Conservation (phyloP, 768 basidiomycete species). For the Naganishia randhawae region DNA sequence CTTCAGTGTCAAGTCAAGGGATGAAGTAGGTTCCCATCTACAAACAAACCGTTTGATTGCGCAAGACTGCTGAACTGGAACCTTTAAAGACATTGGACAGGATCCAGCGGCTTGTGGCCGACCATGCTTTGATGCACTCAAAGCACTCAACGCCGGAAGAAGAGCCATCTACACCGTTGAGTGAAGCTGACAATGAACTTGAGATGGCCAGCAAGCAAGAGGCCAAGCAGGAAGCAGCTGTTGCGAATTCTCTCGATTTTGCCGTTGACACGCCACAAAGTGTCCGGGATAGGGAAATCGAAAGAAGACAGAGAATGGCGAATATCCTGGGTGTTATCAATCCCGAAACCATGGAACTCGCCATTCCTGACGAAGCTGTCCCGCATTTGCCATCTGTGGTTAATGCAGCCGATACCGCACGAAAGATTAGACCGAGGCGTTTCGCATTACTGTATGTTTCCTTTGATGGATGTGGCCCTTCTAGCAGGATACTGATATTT, state of each 20-base stretch:
- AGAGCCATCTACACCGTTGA: background rate
- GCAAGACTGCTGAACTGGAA: conserved; percentile 19
- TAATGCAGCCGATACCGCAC: conserved; percentile 30
- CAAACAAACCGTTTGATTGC: conserved; percentile 16
- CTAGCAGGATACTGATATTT: background rate
- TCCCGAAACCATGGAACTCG: conserved; percentile 11
- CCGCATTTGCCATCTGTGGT: conserved; percentile 45
- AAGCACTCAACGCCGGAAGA: conserved; percentile 9
- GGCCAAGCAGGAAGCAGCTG: conserved; percentile 16
- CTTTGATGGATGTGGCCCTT: background rate
- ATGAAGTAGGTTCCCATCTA: conserved; percentile 50
- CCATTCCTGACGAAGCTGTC: conserved; percentile 42
- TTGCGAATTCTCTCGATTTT: conserved; percentile 17
- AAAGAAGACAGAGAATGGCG: conserved; percentile 11
- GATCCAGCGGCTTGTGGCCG: conserved; percentile 56
- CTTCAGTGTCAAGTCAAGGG: conserved; percentile 52
- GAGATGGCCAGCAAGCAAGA: background rate
- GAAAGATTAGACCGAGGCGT: conserved; percentile 53
- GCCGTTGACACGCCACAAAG: conserved; percentile 13
- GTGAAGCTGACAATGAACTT: conserved; percentile 5
- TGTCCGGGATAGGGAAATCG: background rate
- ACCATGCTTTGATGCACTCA: conserved; percentile 36
- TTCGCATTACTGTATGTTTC: conserved; percentile 57
- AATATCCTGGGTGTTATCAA: conserved; percentile 16
- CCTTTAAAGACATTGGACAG: conserved; percentile 5